These are phyloP conservation scores for Boletus reticuloceps DNA, from an alignment of 768 basidiomycete genomes.

Conservation along the genomic window DNA sequence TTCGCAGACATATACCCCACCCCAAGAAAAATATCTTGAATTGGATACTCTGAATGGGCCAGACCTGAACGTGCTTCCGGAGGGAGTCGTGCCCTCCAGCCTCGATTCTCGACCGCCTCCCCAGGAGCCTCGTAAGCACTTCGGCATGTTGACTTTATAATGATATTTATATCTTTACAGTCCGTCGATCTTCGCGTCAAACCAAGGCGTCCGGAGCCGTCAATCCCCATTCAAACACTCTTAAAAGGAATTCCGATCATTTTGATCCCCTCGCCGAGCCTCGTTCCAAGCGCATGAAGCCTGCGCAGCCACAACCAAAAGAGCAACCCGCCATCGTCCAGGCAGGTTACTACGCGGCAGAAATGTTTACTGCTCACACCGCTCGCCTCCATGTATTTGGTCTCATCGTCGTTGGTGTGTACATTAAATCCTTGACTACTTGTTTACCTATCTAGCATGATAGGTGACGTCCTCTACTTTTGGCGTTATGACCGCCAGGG, in stretches of 20 bases:
- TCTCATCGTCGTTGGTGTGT: too few species aligned
- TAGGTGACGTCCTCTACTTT: not conserved
- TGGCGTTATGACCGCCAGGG: not conserved
- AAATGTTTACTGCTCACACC: too few species aligned
- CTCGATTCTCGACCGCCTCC: not conserved
- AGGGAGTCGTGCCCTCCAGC: not conserved
- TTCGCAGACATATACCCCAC: not conserved
- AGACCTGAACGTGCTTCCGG: not conserved
- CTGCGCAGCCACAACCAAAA: too few species aligned
- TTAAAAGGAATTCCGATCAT: not conserved
- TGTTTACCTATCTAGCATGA: too few species aligned
- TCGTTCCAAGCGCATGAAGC: not conserved
- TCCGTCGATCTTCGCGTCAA: not conserved
- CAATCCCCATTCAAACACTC: not conserved
- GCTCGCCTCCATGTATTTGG: too few species aligned
- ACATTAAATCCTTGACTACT: too few species aligned
- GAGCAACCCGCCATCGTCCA: too few species aligned
- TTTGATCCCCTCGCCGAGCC: not conserved
- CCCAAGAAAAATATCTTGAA: not conserved
- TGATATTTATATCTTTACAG: not conserved
- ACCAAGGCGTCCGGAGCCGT: not conserved
- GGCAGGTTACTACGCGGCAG: too few species aligned
- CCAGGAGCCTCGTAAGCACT: not conserved
- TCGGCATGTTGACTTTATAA: not conserved
- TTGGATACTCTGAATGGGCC: not conserved